Evolutionary conservation across 2,329 filamentous ascomycete genomes (phyloP).

Genomic region (Eutypa lata): DNA sequence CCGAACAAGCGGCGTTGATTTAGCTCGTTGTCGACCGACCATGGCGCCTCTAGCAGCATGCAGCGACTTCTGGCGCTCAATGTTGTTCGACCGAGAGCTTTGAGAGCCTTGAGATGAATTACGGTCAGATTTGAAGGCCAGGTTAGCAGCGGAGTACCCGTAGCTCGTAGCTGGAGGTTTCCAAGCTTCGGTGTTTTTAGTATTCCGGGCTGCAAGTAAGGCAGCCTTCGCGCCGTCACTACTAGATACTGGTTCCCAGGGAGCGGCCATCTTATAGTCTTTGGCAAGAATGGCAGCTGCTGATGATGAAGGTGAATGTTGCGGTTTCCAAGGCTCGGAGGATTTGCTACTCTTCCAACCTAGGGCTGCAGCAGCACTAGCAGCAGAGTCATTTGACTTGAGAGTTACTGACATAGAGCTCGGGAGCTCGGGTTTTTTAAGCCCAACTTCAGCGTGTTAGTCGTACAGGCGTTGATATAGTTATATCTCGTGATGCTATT

Average conservation of each 20-base stretch:
- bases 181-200: constrained; percentile 49
- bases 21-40: constrained; percentile 59
- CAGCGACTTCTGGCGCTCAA: constrained; percentile 63
- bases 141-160: constrained; percentile 67
- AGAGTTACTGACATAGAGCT: constrained; percentile 70
- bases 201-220: constrained; percentile 58
- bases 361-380: constrained; percentile 69
- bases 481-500: constrained; percentile 1
- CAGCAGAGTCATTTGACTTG: constrained; percentile 55
- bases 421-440: constrained; percentile 65
- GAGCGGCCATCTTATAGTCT: constrained; percentile 32
- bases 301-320: constrained; percentile 54
- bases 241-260: constrained; percentile 62
- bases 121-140: constrained; percentile 58
- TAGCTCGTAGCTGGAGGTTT: constrained; percentile 40
- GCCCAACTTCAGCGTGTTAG: background rate
- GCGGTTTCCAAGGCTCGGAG: constrained; percentile 64
- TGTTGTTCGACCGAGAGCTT: constrained; percentile 38
- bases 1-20: constrained; percentile 53
- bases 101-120: constrained; percentile 40
- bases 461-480: background rate
- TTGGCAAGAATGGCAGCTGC: constrained; percentile 29
- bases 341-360: constrained; percentile 69
- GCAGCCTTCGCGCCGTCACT: constrained; percentile 73
- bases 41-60: constrained; percentile 77